These are phyloP conservation scores for Jasminum sambac DNA, from an alignment of 257 asterid genomes.

Conservation along the genomic window DNA sequence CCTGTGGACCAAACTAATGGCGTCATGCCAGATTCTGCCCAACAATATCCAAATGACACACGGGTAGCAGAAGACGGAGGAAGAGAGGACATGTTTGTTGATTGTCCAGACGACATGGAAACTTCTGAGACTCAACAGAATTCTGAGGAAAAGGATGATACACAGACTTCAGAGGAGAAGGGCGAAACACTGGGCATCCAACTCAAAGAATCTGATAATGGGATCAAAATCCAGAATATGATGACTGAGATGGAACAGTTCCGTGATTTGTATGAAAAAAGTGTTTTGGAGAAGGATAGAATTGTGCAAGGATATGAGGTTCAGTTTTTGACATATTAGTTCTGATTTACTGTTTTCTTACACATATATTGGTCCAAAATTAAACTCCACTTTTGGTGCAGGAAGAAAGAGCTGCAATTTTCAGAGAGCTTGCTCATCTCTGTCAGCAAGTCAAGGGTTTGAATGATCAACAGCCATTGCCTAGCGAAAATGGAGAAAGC, in stretches of 20 bases:
- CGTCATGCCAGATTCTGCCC: conserved; percentile 32
- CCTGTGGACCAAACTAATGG: conserved; percentile 23
- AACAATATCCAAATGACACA: conserved; percentile 36
- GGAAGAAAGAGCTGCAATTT: conserved; percentile 59
- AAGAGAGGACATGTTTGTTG: conserved; percentile 88
- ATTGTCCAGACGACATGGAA: conserved; percentile 93
- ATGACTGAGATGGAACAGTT: conserved; percentile 59
- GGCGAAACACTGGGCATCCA: conserved; percentile 38
- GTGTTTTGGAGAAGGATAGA: conserved; percentile 53
- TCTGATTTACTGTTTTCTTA: conserved; percentile 16
- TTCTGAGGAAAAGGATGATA: conserved; percentile 52
- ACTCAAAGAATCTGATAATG: conserved; percentile 48
- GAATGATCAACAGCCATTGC: conserved; percentile 28
- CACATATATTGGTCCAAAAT: conserved; percentile 23
- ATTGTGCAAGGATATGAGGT: conserved; percentile 62
- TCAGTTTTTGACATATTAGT: conserved; percentile 29
- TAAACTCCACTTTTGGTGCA: conserved; percentile 38
- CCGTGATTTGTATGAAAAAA: conserved; percentile 55
- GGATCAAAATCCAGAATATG: conserved; percentile 41
- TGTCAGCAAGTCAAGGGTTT: conserved; percentile 44
- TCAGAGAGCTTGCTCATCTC: conserved; percentile 49
- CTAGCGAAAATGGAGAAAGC: conserved; percentile 33
- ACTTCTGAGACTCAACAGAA: conserved; percentile 56
- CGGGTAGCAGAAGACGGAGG: conserved; percentile 60
- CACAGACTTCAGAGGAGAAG: conserved; percentile 25